A percentile compares a stretch with the other conserved stretches of the same genome.
Evolutionary conservation across 345 rosid genomes (phyloP).

Genomic region (Euphorbia lathyris): DNA sequence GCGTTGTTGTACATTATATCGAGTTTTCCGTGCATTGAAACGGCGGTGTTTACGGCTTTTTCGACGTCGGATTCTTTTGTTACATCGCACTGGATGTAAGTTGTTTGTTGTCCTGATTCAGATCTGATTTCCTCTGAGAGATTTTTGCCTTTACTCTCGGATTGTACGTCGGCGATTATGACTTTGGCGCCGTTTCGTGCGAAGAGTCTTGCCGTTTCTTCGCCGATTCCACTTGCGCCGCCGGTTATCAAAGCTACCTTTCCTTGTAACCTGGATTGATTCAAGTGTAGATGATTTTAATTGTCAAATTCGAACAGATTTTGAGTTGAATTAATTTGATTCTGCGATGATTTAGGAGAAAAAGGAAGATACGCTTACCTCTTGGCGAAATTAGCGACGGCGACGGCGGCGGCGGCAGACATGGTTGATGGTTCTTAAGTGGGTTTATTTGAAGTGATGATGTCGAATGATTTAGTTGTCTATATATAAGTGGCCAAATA

Average conservation of each 20-base stretch:
- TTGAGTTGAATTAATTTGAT: no score
- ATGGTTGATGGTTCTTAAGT: no score
- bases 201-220: neutral
- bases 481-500: no score
- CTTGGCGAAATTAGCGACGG: no score
- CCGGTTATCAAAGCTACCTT: constrained; percentile 5
- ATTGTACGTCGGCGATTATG: constrained; percentile 1
- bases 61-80: neutral
- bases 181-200: constrained; percentile 5
- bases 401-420: no score
- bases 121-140: neutral
- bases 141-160: neutral
- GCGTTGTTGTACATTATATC: constrained; percentile 11
- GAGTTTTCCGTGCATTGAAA: constrained; percentile 12
- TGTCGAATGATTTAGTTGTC: no score
- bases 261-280: constrained; percentile 6
- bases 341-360: no score
- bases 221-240: constrained; percentile 4
- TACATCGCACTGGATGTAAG: neutral
- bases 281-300: no score
- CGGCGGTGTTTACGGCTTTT: constrained; percentile 5
- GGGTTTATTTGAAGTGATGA: no score
- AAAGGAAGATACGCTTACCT: no score
- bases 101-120: neutral
- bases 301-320: no score